phyloP scores from a whole-genome alignment of 139 green algal genomes.

The Haematococcus lacustris region DNA sequence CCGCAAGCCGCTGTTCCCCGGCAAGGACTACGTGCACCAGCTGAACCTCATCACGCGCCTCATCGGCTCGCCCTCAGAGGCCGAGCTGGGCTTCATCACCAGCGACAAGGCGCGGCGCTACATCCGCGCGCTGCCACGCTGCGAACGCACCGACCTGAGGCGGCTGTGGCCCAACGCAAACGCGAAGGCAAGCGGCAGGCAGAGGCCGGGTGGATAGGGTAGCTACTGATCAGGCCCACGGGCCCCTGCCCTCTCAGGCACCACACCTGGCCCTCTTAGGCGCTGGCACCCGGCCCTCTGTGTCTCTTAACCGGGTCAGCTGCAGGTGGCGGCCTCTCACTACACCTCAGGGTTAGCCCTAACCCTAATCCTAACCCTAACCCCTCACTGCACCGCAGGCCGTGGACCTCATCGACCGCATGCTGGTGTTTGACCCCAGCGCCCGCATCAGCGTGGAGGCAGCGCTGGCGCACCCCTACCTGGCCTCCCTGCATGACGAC shows the following conservation, averaged over 20 bases:
- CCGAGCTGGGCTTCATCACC: slow-evolving; percentile 72
- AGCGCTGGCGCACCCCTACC: slow-evolving; percentile 80
- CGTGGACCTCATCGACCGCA: slow-evolving; percentile 70
- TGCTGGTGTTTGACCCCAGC: slow-evolving; percentile 84
- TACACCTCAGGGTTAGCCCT: too few species aligned
- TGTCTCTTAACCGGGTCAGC: too few species aligned
- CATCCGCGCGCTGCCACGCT: slow-evolving; percentile 50
- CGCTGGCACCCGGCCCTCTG: too few species aligned
- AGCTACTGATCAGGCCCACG: too few species aligned
- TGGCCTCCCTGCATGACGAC: slow-evolving; percentile 73
- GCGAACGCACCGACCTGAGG: slow-evolving; percentile 26
- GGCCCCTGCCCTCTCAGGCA: too few species aligned
- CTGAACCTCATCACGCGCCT: slow-evolving; percentile 44
- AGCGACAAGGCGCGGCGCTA: slow-evolving; percentile 76
- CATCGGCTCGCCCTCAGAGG: slow-evolving; percentile 70
- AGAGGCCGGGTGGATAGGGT: too few species aligned
- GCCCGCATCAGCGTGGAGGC: slow-evolving; percentile 62
- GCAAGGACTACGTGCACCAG: slow-evolving; percentile 69
- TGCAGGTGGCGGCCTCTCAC: too few species aligned
- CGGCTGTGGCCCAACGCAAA: slow-evolving; percentile 38
- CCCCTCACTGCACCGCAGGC: too few species aligned
- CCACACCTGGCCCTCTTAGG: too few species aligned
- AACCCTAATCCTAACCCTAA: too few species aligned
- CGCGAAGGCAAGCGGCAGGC: slow-evolving; percentile 8
- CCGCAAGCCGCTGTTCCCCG: slow-evolving; percentile 77